Conservation (phyloP, 2,329 filamentous ascomycete genomes). For the Diaporthe ilicicola region DNA sequence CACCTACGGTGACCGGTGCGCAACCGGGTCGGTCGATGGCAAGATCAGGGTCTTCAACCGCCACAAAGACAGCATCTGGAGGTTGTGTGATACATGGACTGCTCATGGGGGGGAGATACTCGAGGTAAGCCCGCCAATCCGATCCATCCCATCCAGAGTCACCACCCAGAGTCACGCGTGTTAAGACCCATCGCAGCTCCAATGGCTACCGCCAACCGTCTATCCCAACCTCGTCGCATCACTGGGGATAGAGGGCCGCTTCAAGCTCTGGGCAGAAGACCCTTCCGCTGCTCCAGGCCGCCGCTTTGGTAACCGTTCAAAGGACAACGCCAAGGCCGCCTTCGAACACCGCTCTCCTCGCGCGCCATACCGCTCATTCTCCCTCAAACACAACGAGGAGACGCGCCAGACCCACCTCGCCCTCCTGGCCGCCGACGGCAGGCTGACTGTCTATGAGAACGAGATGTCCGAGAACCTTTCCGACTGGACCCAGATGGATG, state of each 20-base stretch:
- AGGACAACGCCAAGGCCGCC: slow-evolving; percentile 55
- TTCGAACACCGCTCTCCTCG: slow-evolving; percentile 66
- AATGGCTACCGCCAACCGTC: slow-evolving; percentile 92
- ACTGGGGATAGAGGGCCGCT: slow-evolving; percentile 87
- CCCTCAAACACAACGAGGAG: slow-evolving; percentile 83
- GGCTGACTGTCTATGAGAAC: slow-evolving; percentile 83
- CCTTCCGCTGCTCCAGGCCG: slow-evolving; percentile 80
- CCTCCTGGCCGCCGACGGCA: slow-evolving; percentile 83
- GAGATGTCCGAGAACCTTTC: slow-evolving; percentile 82
- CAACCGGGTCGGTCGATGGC: slow-evolving; percentile 91
- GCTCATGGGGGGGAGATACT: slow-evolving; percentile 91
- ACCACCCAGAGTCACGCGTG: too few relatives aligned
- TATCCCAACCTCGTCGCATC: slow-evolving; percentile 87
- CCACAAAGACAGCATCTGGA: slow-evolving; percentile 80
- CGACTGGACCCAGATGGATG: slow-evolving; percentile 79
- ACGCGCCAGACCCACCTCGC: slow-evolving; percentile 85
- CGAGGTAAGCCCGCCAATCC: slow-evolving; percentile 68
- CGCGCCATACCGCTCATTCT: slow-evolving; percentile 81
- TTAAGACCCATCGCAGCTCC: slow-evolving; percentile 65
- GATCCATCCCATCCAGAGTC: neutral
- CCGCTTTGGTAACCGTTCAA: slow-evolving; percentile 76
- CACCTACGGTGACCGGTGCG: slow-evolving; percentile 89
- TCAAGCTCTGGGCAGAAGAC: slow-evolving; percentile 94
- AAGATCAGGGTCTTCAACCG: slow-evolving; percentile 91
- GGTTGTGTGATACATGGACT: slow-evolving; percentile 84